Evolutionary conservation across 495 filamentous ascomycete species (phyloP).

Genomic region (Xylaria palmicola): DNA sequence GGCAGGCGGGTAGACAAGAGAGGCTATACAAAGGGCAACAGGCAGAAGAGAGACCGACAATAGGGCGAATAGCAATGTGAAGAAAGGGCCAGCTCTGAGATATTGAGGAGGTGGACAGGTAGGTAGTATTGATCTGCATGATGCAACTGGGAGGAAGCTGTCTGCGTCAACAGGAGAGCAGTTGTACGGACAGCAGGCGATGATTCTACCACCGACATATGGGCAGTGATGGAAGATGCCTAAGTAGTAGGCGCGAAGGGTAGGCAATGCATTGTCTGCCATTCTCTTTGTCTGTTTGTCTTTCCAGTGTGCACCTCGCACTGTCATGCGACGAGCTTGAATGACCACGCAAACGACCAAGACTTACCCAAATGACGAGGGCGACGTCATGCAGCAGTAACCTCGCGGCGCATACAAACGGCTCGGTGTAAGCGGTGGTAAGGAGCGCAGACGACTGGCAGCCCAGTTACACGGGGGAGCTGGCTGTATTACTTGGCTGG

Average conservation of each 20-base stretch:
- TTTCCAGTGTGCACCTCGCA: not conserved
- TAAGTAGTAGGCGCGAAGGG: no score
- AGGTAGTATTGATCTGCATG: no score
- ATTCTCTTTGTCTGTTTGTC: no score
- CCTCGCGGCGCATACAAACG: not conserved
- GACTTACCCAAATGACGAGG: not conserved
- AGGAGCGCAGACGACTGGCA: not conserved
- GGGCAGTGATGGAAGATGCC: no score
- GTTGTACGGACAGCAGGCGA: no score
- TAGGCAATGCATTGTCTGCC: no score
- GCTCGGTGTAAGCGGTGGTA: not conserved
- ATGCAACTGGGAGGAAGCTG: no score
- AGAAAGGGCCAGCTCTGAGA: no score
- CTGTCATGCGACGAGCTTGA: not conserved
- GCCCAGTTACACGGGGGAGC: not conserved
- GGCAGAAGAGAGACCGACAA: not conserved
- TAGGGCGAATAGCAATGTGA: not conserved
- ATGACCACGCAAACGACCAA: not conserved
- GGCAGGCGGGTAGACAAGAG: not conserved
- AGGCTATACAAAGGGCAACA: not conserved
- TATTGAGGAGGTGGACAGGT: not conserved
- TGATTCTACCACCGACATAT: no score
- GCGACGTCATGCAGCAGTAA: constrained; percentile 12
- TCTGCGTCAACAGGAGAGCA: no score
- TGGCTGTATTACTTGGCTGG: not conserved